A percentile compares a stretch with the other conserved stretches of the same genome.
Evolutionary conservation across 805 yeast genomes (phyloP).

Genomic region (Starmerella floris): DNA sequence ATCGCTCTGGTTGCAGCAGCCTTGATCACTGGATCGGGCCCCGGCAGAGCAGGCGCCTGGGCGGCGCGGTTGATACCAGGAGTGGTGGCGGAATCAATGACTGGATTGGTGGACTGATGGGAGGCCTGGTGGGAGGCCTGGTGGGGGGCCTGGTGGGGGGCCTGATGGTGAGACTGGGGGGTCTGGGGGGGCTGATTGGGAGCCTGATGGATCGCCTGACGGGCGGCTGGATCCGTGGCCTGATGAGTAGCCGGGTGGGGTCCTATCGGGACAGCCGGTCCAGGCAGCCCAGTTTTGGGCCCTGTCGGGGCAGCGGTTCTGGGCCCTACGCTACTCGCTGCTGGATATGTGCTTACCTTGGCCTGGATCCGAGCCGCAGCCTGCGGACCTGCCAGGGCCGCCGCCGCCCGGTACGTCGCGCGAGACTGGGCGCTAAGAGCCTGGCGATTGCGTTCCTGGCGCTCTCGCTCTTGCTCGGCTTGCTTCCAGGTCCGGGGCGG

Average conservation of each 20-base stretch:
- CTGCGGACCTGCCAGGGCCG: background rate
- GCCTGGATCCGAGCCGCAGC: background rate
- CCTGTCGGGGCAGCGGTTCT: background rate
- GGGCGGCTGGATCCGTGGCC: background rate
- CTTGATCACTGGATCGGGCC: too few relatives aligned
- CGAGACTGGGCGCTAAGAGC: background rate
- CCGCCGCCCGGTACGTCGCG: slow-evolving; percentile 2
- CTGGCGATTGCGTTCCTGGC: slow-evolving; percentile 1
- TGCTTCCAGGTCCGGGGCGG: slow-evolving; percentile 15
- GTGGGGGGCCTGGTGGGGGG: too few relatives aligned
- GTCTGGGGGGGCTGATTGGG: too few relatives aligned
- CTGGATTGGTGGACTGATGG: too few relatives aligned
- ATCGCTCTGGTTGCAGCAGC: background rate
- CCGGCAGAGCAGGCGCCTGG: too few relatives aligned
- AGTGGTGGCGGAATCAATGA: too few relatives aligned
- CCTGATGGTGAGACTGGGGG: too few relatives aligned
- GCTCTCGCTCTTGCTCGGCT: slow-evolving; percentile 9
- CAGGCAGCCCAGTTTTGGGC: too few relatives aligned
- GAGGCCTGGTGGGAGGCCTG: too few relatives aligned
- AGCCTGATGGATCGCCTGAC: too few relatives aligned
- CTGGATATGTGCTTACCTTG: background rate
- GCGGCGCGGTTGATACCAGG: too few relatives aligned
- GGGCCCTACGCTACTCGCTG: background rate
- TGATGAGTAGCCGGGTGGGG: background rate
- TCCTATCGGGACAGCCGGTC: background rate